A percentile compares a stretch with the other conserved stretches of the same genome.
Conservation (phyloP, 352 stramenopile species). For the Phytophthora boehmeriae region DNA sequence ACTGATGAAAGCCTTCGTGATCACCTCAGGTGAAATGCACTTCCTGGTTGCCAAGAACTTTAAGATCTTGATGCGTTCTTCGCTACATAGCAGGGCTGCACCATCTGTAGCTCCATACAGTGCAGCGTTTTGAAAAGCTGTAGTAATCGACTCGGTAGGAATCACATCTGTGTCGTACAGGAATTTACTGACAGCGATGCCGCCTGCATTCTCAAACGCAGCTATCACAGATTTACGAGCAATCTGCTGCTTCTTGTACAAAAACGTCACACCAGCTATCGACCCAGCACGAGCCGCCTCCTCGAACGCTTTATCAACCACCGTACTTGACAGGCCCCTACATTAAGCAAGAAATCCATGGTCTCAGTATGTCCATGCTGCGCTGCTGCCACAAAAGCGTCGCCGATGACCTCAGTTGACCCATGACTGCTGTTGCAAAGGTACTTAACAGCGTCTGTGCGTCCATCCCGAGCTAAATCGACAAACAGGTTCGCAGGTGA, state of each 20-base stretch:
- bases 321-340: too few relatives aligned
- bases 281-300: slow-evolving; percentile 3
- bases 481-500: not conserved
- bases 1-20: slow-evolving; percentile 1
- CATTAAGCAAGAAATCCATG: slow-evolving; percentile 2
- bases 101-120: not conserved
- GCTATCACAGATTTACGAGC: not conserved
- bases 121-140: slow-evolving; percentile 1
- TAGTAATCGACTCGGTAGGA: not conserved
- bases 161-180: not conserved
- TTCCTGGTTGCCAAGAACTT: not conserved
- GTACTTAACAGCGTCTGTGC: slow-evolving; percentile 3
- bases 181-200: not conserved
- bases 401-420: not conserved
- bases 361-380: not conserved
- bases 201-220: slow-evolving; percentile 1
- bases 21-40: not conserved
- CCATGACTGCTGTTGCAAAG: not conserved
- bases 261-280: not conserved
- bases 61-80: not conserved
- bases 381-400: not conserved
- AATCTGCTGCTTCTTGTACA: slow-evolving; percentile 1
- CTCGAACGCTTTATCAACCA: not conserved
- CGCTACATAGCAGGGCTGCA: not conserved
- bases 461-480: slow-evolving; percentile 3